These are phyloP conservation scores for Leishmania lainsoni DNA, from an alignment of 208 protist genomes.

Conservation along the genomic window DNA sequence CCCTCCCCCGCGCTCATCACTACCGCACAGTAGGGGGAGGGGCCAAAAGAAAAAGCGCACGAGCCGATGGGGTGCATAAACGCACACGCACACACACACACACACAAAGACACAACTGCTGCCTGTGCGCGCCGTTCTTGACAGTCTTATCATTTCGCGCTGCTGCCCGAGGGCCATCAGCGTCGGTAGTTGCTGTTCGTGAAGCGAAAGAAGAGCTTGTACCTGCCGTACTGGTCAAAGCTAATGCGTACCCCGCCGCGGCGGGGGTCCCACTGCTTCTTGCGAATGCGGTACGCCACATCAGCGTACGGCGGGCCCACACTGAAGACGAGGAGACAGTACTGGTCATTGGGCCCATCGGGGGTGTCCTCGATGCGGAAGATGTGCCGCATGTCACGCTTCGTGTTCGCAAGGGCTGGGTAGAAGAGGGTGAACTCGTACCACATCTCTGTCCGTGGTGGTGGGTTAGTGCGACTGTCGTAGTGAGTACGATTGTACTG, in stretches of 20 bases:
- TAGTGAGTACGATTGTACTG: slow-evolving; percentile 99
- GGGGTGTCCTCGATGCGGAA: slow-evolving; percentile 91
- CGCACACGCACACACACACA: too few species aligned
- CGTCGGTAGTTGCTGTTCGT: slow-evolving; percentile 88
- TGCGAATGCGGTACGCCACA: slow-evolving; percentile 98
- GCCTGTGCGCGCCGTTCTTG: background rate
- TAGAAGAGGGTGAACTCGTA: slow-evolving; percentile 99
- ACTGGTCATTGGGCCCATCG: slow-evolving; percentile 77
- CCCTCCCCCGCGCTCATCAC: too few species aligned
- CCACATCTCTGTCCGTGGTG: slow-evolving; percentile 98
- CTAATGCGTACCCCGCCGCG: slow-evolving; percentile 94
- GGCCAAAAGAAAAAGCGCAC: too few species aligned
- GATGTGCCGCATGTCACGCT: slow-evolving; percentile 90
- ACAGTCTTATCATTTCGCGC: background rate
- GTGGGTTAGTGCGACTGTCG: slow-evolving; percentile 97
- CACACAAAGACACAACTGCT: background rate
- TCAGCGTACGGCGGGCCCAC: slow-evolving; percentile 98
- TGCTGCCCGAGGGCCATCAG: slow-evolving; percentile 20
- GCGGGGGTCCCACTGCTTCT: slow-evolving; percentile 96
- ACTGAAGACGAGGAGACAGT: slow-evolving; percentile 94
- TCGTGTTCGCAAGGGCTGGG: slow-evolving; percentile 95
- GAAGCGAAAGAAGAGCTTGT: slow-evolving; percentile 87
- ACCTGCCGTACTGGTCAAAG: slow-evolving; percentile 91
- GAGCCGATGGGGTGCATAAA: too few species aligned
- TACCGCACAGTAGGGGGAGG: too few species aligned